Conservation (phyloP, 2,329 filamentous ascomycete species). For the Fusarium sulawesiense region DNA sequence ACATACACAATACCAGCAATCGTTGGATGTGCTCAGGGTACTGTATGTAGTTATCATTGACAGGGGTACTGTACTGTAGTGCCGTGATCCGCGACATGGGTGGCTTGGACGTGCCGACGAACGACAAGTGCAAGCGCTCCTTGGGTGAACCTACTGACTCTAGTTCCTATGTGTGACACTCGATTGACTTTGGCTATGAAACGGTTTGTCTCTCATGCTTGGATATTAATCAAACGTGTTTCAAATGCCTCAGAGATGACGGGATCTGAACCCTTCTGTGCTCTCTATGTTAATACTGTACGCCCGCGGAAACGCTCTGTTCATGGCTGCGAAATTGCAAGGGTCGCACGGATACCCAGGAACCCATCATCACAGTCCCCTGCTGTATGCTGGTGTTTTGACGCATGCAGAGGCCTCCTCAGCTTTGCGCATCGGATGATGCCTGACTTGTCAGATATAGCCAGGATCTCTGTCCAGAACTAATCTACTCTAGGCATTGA, state of each 20-base stretch:
- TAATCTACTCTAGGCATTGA: not conserved
- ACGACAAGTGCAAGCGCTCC: not conserved
- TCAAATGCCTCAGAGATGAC: not conserved
- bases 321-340: not conserved
- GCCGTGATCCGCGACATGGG: conserved; percentile 1
- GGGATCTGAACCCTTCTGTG: not conserved
- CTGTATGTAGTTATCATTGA: not conserved
- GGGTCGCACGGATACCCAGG: not conserved
- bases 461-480: not conserved
- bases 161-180: not conserved
- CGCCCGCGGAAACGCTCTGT: not conserved
- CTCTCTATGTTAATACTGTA: not conserved
- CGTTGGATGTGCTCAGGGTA: not conserved
- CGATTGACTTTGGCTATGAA: not conserved
- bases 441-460: not conserved
- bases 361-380: not conserved
- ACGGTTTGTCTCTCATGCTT: not conserved
- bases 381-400: not conserved
- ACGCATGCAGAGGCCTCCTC: not conserved
- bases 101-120: not conserved
- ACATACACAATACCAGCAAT: not conserved
- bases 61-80: not conserved
- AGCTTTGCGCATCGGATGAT: not conserved
- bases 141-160: not conserved
- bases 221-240: not conserved